phyloP scores from a whole-genome alignment of 2,329 filamentous ascomycete genomes.

The Trichoderma breve region DNA sequence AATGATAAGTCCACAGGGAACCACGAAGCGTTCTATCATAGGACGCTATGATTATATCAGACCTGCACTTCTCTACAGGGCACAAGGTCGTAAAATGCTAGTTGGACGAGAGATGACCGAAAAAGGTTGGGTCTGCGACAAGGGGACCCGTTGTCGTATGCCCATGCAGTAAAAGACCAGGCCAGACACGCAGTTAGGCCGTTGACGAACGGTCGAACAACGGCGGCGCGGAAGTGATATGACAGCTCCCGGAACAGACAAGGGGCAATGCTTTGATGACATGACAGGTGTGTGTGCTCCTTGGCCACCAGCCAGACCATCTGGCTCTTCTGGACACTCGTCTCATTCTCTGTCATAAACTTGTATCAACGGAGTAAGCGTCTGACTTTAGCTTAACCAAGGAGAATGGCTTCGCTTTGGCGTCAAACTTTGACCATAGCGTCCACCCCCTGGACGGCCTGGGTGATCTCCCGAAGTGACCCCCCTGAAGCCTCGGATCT shows the following conservation, averaged over 20 bases:
- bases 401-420: background rate
- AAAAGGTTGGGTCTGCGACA: constrained; percentile 1
- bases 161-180: constrained; percentile 10
- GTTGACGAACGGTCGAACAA: constrained; percentile 15
- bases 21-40: background rate
- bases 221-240: constrained; percentile 12
- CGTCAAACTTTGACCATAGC: background rate
- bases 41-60: background rate
- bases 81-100: background rate
- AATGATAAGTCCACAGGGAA: background rate
- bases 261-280: background rate
- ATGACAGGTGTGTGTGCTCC: background rate
- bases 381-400: background rate
- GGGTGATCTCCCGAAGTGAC: constrained; percentile 19
- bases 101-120: constrained; percentile 16
- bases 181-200: constrained; percentile 16
- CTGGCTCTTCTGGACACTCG: background rate
- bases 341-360: background rate
- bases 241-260: constrained; percentile 13
- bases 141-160: constrained; percentile 12
- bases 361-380: background rate
- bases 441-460: constrained; percentile 13
- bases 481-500: constrained; percentile 20
- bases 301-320: background rate
- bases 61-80: background rate